Evolutionary conservation across 495 filamentous ascomycete species (phyloP), one percentile per base, ranked within the genome.

Genomic region (Xylaria flabelliformis): DNA sequence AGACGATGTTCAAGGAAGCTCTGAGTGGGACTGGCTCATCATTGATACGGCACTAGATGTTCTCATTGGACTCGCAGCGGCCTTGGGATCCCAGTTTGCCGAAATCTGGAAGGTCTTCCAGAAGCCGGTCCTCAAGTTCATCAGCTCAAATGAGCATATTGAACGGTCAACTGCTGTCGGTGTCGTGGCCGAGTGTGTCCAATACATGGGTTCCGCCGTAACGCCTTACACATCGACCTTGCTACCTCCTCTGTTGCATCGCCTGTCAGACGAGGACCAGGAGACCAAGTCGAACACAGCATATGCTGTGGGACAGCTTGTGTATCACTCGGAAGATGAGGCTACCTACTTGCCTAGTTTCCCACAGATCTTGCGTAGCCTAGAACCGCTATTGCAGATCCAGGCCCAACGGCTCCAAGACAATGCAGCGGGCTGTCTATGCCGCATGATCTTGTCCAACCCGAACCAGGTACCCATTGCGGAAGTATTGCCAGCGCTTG

Each of bases 1-100:
- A 48, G 89, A 89, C 64, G 85, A 89, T 34, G 84, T 90, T 36
- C 91, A 95, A 44, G 94, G 96, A 77, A 92, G 91, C 21, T 95
- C 96, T 21, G 96, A 99, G 85, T 98, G 95, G 78, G 96, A 98
- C 83, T 98, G 96, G 96, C 88, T 97, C 34, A 90, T 97, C 56
- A 92, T 99, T 63, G 96, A 99, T 82, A 97, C 93, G 21, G 94
- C 93, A 17, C 87, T 98, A 72, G 96, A 99, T 73, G 93, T 95
- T 46, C 85, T 97, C 41, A 92, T 93, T 50, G 93, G 92, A 39
- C 86, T 99, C 39, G 90, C 95, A 21, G 88, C 88, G 46, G 95
- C 93, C 36, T 90, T 98, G 17, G 97, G 97, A 29, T 81, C 87
- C 21, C 90, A 90, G 74, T 98, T 97, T 78, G 83, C 85, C 58